phyloP scores from a whole-genome alignment of 1,284 basidiomycete species.

The Golubevia sp. region DNA sequence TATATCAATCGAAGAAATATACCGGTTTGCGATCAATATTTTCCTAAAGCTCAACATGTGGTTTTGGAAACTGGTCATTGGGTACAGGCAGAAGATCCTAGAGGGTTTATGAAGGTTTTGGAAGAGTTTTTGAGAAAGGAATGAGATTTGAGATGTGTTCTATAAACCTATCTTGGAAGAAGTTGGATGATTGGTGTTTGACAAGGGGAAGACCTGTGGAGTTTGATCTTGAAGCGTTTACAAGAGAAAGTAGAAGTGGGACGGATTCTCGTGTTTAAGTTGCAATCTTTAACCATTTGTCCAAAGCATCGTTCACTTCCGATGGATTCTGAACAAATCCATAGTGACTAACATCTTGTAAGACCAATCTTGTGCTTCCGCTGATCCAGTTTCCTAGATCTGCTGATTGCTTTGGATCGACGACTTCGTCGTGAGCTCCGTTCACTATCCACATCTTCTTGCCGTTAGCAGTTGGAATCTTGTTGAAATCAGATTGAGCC shows the following conservation, averaged over 20 bases:
- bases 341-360: background rate
- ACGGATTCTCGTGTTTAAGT: too few species aligned
- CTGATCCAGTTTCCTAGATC: background rate
- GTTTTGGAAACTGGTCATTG: conserved; percentile 63
- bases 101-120: conserved; percentile 58
- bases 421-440: background rate
- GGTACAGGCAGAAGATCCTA: conserved; percentile 63
- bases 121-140: conserved; percentile 44
- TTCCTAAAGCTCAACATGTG: conserved; percentile 68
- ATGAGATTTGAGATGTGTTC: background rate
- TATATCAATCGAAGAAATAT: conserved; percentile 75
- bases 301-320: background rate
- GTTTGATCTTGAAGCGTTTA: background rate
- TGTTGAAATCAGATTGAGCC: background rate
- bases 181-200: too few species aligned
- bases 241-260: too few species aligned
- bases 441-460: background rate
- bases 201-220: too few species aligned
- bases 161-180: background rate
- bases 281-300: background rate
- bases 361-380: background rate
- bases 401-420: background rate
- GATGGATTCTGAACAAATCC: background rate
- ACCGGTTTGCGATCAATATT: conserved; percentile 69
- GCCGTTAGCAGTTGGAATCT: background rate